These are phyloP conservation scores for Cladosporium sp. DNA, from an alignment of 2,329 filamentous ascomycete species.

Conservation along the genomic window DNA sequence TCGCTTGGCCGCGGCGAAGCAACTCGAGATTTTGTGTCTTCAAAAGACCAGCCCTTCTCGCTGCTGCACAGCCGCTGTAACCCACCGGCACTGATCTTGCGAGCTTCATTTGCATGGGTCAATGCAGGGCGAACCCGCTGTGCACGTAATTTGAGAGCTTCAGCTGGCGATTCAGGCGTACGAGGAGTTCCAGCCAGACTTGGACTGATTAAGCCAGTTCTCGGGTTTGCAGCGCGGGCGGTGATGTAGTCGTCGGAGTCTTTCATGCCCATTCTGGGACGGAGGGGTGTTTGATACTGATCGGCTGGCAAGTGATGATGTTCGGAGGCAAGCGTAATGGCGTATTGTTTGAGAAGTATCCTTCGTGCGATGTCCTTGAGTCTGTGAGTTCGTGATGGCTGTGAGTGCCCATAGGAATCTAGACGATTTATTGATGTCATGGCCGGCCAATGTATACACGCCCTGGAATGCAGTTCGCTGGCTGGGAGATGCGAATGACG, in stretches of 20 bases:
- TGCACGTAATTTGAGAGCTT: slow-evolving; percentile 26
- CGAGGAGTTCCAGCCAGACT: slow-evolving; percentile 27
- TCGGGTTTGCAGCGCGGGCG: slow-evolving; percentile 36
- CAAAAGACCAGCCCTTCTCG: slow-evolving; percentile 26
- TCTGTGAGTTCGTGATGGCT: slow-evolving; percentile 5
- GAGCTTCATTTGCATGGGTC: slow-evolving; percentile 29
- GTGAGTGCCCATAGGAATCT: neutral
- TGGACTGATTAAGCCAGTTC: slow-evolving; percentile 37
- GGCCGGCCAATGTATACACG: neutral
- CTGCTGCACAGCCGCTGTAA: slow-evolving; percentile 21
- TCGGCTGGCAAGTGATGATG: neutral
- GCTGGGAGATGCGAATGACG: slow-evolving; percentile 1
- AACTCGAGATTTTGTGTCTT: slow-evolving; percentile 16
- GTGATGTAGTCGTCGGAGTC: slow-evolving; percentile 41
- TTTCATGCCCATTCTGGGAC: slow-evolving; percentile 33
- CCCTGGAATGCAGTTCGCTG: slow-evolving; percentile 17
- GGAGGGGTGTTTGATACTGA: slow-evolving; percentile 7
- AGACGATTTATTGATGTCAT: neutral
- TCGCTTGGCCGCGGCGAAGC: slow-evolving; percentile 23
- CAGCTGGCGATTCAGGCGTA: slow-evolving; percentile 34
- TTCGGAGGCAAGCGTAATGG: neutral
- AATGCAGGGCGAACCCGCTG: slow-evolving; percentile 22
- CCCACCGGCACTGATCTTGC: slow-evolving; percentile 28
- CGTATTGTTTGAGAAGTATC: slow-evolving; percentile 23
- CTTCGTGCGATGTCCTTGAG: slow-evolving; percentile 23